phyloP scores from a whole-genome alignment of 352 stramenopile species.

The Globisporangium iwayamae region DNA sequence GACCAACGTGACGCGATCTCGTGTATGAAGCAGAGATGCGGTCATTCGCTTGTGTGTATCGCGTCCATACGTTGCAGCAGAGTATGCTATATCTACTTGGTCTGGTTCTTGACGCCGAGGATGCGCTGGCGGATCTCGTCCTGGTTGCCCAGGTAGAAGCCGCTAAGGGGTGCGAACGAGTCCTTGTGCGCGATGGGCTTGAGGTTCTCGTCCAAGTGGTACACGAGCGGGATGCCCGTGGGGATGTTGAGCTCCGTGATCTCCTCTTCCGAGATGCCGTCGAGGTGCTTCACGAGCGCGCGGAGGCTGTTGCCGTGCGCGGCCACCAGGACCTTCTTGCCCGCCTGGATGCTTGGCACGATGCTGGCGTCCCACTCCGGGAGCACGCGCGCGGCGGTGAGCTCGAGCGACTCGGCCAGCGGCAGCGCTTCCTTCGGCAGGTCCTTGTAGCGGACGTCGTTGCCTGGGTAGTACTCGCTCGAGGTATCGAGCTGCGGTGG shows the following conservation, averaged over 20 bases:
- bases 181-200: constrained; percentile 80
- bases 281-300: constrained; percentile 93
- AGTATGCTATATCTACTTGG: constrained; percentile 78
- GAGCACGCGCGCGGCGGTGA: constrained; percentile 90
- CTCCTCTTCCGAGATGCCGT: constrained; percentile 89
- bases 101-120: constrained; percentile 97
- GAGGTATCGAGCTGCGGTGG: constrained; percentile 90
- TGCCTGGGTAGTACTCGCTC: constrained; percentile 90
- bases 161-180: constrained; percentile 80
- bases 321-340: constrained; percentile 94
- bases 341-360: constrained; percentile 86
- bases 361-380: constrained; percentile 92
- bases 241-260: constrained; percentile 95
- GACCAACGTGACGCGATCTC: neutral
- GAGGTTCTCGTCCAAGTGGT: constrained; percentile 85
- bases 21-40: neutral
- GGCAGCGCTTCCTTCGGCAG: constrained; percentile 86
- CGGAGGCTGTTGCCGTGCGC: constrained; percentile 94
- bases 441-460: constrained; percentile 90
- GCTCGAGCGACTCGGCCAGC: constrained; percentile 91
- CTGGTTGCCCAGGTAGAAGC: constrained; percentile 92
- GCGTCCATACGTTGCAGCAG: neutral
- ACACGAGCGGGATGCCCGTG: constrained; percentile 87
- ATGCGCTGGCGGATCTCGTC: constrained; percentile 96
- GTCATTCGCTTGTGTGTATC: neutral